Percentiles rank a stretch among this genome's conserved stretches.
Conservation (phyloP, 2,329 filamentous ascomycete species). For the Epichloe gansuensis region DNA sequence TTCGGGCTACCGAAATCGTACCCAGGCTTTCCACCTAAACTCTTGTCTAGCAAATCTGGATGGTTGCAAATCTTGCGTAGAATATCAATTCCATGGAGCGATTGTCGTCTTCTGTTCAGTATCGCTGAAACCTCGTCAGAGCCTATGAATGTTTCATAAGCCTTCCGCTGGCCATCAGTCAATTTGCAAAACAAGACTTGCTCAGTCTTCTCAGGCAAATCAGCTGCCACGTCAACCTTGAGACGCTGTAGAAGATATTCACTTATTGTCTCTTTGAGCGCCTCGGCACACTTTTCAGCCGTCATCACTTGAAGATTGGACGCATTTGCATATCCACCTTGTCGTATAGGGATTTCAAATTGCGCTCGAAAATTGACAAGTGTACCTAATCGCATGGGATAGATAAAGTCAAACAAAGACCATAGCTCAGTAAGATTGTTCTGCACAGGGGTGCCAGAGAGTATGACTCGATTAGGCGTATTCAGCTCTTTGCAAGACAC, state of each 20-base stretch:
- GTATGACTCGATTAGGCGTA: slow-evolving; percentile 79
- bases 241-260: slow-evolving; percentile 86
- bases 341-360: slow-evolving; percentile 87
- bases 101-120: slow-evolving; percentile 59
- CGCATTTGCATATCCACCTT: slow-evolving; percentile 90
- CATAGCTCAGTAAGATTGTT: slow-evolving; percentile 92
- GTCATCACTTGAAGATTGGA: slow-evolving; percentile 91
- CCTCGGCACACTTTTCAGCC: slow-evolving; percentile 86
- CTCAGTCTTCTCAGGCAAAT: slow-evolving; percentile 90
- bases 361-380: slow-evolving; percentile 81
- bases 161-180: slow-evolving; percentile 60
- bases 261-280: slow-evolving; percentile 84
- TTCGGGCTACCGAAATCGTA: slow-evolving; percentile 68
- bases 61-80: slow-evolving; percentile 97
- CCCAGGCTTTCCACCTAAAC: slow-evolving; percentile 39
- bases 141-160: slow-evolving; percentile 68
- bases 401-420: slow-evolving; percentile 97
- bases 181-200: slow-evolving; percentile 94
- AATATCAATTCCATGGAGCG: slow-evolving; percentile 81
- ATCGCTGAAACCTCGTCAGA: slow-evolving; percentile 84
- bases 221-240: slow-evolving; percentile 86
- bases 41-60: slow-evolving; percentile 68
- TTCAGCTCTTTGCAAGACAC: slow-evolving; percentile 89
- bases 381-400: slow-evolving; percentile 87
- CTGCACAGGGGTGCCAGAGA: slow-evolving; percentile 95